Conservation (phyloP, 2,329 filamentous ascomycete genomes). For the Byssoonygena ceratinophila region DNA sequence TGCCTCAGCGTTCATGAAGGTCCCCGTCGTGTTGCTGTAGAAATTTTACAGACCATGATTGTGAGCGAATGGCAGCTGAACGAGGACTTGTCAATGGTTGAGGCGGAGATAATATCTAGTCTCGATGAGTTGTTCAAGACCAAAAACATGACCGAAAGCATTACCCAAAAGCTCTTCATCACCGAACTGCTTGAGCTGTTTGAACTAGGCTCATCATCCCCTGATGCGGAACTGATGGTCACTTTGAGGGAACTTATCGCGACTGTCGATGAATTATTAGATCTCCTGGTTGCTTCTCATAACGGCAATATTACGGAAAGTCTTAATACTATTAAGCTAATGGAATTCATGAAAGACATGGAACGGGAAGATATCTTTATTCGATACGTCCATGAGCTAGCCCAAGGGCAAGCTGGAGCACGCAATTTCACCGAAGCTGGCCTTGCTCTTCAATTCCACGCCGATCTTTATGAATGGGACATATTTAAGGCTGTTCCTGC, state of each 20-base stretch:
- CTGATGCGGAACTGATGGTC: conserved; percentile 47
- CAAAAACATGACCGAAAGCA: conserved; percentile 75
- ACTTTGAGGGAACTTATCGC: conserved; percentile 69
- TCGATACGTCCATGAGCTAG: conserved; percentile 86
- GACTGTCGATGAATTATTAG: conserved; percentile 81
- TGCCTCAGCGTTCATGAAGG: conserved; percentile 94
- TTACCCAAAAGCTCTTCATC: conserved; percentile 87
- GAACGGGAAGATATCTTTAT: conserved; percentile 95
- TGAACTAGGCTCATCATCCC: conserved; percentile 53
- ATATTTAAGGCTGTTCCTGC: conserved; percentile 55
- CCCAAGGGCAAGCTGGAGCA: conserved; percentile 61
- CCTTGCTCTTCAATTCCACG: conserved; percentile 77
- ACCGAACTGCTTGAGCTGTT: conserved; percentile 75
- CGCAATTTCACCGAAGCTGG: conserved; percentile 80
- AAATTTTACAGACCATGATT: conserved; percentile 95
- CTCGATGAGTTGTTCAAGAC: conserved; percentile 83
- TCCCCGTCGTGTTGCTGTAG: conserved; percentile 75
- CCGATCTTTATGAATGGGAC: conserved; percentile 89
- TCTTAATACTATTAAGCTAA: conserved; percentile 77
- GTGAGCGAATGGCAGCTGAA: conserved; percentile 96
- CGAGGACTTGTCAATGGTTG: conserved; percentile 79
- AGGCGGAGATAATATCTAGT: conserved; percentile 93
- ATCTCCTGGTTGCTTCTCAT: conserved; percentile 82
- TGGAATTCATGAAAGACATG: conserved; percentile 96
- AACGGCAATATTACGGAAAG: conserved; percentile 64